Conservation (phyloP, 1,284 basidiomycete species). For the Naganishia sp. region DNA sequence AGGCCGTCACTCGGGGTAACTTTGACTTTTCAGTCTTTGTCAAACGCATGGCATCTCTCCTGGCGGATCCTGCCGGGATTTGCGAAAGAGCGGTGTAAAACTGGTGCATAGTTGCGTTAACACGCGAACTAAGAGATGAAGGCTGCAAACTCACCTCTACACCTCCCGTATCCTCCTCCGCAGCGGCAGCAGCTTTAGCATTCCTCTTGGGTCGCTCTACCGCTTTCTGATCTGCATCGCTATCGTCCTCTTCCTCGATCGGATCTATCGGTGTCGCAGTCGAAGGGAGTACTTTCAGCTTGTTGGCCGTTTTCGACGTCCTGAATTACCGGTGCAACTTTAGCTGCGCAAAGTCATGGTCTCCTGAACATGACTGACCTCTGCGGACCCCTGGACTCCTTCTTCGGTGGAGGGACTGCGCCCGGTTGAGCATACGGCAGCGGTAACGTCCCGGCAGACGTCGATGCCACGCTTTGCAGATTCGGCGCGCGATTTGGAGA, state of each 20-base stretch:
- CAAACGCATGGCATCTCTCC: conserved; percentile 81
- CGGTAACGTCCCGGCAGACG: conserved; percentile 38
- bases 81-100: conserved; percentile 86
- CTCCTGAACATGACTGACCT: conserved; percentile 42
- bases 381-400: conserved; percentile 51
- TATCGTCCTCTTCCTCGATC: conserved; percentile 54
- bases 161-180: conserved; percentile 67
- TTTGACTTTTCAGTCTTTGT: conserved; percentile 94
- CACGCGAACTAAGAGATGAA: background rate
- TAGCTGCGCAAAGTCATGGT: background rate
- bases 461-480: background rate
- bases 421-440: conserved; percentile 50
- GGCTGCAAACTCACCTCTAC: conserved; percentile 62
- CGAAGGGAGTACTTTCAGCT: conserved; percentile 33
- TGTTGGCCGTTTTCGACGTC: conserved; percentile 67
- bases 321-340: conserved; percentile 35
- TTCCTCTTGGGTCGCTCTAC: conserved; percentile 1
- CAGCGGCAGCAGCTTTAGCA: conserved; percentile 71
- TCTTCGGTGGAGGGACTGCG: conserved; percentile 36
- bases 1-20: conserved; percentile 90
- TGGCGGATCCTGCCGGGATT: conserved; percentile 90
- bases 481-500: conserved; percentile 11
- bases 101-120: conserved; percentile 51
- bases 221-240: conserved; percentile 56
- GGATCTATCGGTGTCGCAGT: conserved; percentile 11